Base-by-base conservation (phyloP, 768 basidiomycete genomes). In the Botryobasidium botryosum region DNA sequence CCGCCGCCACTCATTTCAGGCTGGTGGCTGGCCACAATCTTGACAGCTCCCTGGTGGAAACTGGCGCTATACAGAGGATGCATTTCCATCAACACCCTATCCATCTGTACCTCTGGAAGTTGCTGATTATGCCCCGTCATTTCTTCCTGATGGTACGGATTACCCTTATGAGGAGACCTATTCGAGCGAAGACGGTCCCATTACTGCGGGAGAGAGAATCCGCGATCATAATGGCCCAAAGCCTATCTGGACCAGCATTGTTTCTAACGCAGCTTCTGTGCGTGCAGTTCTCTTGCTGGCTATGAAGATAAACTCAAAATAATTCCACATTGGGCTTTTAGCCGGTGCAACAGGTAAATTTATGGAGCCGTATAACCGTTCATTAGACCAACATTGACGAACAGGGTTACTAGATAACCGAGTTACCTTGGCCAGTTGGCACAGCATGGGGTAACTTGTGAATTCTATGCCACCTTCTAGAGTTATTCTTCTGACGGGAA, bases 151-250 rank as follows among this genome's bases (percentile, higher is more conserved):
- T n/a, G 32, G 32, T 33, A 17, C 32, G 10, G 32, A 10, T 10
- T 33, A 17, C 32, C 10, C 10, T 17, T 17, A 33, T 10, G 32
- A 33, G 10, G 32, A 17, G 32, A 33, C 32, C 17, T 17, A 33
- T 10, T 33, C 10, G 32, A 33, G 17, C 17, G 32, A 33, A 33
- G 17, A 33, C 17, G 17, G 32, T 33, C 32, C 32, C 17, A 10
- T 17, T 33, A 33, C 10, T 33, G 32, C 17, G 10, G 10, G 47
- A 26, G 54, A 46, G 8, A 64, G 66, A 51, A 53, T 64, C 18
- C 60, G 52, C 6, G 64, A 64, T 10, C 64, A 63, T 44, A 61
- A 62, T 0, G 51, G 65, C 23, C 65, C 62, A 63, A 51, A 56
- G 32, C 53, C 56, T 0, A 50, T 66, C 23, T 66, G 63, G 63